Conservation (phyloP, 192 early-diverging fungal genomes). For the Coemansia sp. region DNA sequence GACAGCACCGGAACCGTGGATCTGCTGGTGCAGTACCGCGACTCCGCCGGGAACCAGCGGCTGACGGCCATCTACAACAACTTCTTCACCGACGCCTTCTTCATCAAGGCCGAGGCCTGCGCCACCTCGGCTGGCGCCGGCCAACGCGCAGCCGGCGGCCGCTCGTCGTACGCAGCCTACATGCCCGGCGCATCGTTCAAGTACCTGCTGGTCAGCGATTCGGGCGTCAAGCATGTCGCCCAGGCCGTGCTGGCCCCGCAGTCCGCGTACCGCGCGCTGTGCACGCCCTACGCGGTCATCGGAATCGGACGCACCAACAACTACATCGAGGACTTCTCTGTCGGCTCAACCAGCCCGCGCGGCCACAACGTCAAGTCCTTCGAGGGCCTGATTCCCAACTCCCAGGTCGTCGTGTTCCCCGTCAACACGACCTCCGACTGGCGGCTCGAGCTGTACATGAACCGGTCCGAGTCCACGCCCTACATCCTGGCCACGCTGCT, state of each 20-base stretch:
- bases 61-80: constrained; percentile 77
- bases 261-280: constrained; percentile 71
- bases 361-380: constrained; percentile 47
- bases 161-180: constrained; percentile 82
- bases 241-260: constrained; percentile 83
- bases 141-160: constrained; percentile 38
- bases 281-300: constrained; percentile 80
- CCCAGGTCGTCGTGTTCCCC: constrained; percentile 85
- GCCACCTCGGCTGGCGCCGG: constrained; percentile 64
- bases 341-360: constrained; percentile 56
- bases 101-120: constrained; percentile 76
- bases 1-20: constrained; percentile 86
- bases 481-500: constrained; percentile 80
- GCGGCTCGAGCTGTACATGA: constrained; percentile 88
- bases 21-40: constrained; percentile 66
- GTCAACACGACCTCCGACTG: constrained; percentile 55
- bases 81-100: constrained; percentile 93
- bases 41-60: constrained; percentile 35
- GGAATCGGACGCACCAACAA: constrained; percentile 95
- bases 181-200: constrained; percentile 85
- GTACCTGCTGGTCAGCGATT: constrained; percentile 79
- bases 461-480: constrained; percentile 79
- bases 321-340: constrained; percentile 93
- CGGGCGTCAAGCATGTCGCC: constrained; percentile 73
- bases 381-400: constrained; percentile 91